Evolutionary conservation across 192 early-diverging fungal genomes (phyloP), one percentile per base, ranked within the genome.

Genomic region (Cetraspora pellucida): DNA sequence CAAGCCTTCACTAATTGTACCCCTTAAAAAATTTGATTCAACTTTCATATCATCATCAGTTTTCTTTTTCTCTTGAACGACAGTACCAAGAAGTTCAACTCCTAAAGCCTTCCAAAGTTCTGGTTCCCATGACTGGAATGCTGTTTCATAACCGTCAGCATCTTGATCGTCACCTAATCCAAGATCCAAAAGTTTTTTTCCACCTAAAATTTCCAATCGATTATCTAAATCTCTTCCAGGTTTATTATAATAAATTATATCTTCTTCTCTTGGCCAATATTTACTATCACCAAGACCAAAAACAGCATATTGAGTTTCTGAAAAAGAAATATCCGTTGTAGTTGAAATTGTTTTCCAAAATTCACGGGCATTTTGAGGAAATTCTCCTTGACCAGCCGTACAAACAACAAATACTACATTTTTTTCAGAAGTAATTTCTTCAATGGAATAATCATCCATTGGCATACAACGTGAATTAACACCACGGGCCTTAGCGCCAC

Each of bases 381-480:
- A 91, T 89, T 98, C 97, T 82, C 97, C 97, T 82, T 98, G 96
- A 28, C 97, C 97, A 45, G 97, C 96, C 11, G 96, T 97, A 68
- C 90, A 92, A 59, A 92, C 83, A 7, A 92, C 84, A 82, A 94
- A 85, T 16, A 95, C 89, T 11, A 98, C 88, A 30, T 93, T 90
- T 69, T 87, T 88, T 82, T 95, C 95, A 57, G 86, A 82, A 27
- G 88, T 83, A 67, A 97, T 81, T 54, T 95, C 94, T 63, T 97
- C 94, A 31, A 94, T 87, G 44, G 84, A 82, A 60, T 88, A 92
- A 74, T 92, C 93, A 76, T 97, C 96, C 91, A 95, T 93, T 45
- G 91, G 87, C 83, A 91, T 81, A 67, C 91, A 86, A 57, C 87
- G 89, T 47, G 91, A 91, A 54, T 88, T 85, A 82, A 98, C 87